Evolutionary conservation across 1,284 basidiomycete genomes (phyloP).

Genomic region (Afroboletus lepidellus): DNA sequence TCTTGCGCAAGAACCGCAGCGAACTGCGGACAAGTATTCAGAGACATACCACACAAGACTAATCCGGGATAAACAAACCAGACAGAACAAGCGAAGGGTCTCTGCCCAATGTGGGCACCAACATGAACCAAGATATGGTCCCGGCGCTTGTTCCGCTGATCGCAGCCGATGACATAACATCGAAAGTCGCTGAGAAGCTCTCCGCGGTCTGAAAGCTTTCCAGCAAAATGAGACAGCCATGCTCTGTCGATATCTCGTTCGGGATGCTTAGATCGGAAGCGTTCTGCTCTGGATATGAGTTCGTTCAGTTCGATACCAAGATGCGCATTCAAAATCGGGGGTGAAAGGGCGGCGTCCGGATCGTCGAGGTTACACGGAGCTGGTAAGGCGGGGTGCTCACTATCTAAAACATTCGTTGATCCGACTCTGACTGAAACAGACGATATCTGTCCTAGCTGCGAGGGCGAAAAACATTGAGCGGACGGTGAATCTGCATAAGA

Average conservation of each 20-base stretch:
- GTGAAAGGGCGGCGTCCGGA: conserved; percentile 31
- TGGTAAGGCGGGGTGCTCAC: neutral
- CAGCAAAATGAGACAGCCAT: conserved; percentile 64
- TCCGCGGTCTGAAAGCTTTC: conserved; percentile 56
- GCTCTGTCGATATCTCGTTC: conserved; percentile 55
- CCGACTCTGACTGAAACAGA: conserved; percentile 2
- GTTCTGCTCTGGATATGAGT: conserved; percentile 52
- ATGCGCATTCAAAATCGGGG: conserved; percentile 58
- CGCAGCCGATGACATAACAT: conserved; percentile 62
- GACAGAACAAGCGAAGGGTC: conserved; percentile 57
- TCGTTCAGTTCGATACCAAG: conserved; percentile 53
- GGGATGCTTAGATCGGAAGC: conserved; percentile 50
- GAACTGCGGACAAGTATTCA: conserved; percentile 38
- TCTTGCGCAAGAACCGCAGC: conserved; percentile 64
- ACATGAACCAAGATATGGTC: conserved; percentile 73
- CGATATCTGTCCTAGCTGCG: neutral
- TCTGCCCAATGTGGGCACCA: conserved; percentile 64
- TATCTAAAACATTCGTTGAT: neutral
- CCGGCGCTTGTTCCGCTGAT: conserved; percentile 62
- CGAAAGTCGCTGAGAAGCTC: conserved; percentile 58
- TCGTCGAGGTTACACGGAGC: conserved; percentile 1
- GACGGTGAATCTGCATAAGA: conserved; percentile 3
- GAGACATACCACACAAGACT: neutral
- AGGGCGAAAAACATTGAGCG: conserved; percentile 4
- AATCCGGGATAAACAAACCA: conserved; percentile 45